Percentiles rank a stretch among this genome's conserved stretches.
Evolutionary conservation across 1,284 basidiomycete genomes (phyloP).

Genomic region (Pyrrhoderma lamaoense): DNA sequence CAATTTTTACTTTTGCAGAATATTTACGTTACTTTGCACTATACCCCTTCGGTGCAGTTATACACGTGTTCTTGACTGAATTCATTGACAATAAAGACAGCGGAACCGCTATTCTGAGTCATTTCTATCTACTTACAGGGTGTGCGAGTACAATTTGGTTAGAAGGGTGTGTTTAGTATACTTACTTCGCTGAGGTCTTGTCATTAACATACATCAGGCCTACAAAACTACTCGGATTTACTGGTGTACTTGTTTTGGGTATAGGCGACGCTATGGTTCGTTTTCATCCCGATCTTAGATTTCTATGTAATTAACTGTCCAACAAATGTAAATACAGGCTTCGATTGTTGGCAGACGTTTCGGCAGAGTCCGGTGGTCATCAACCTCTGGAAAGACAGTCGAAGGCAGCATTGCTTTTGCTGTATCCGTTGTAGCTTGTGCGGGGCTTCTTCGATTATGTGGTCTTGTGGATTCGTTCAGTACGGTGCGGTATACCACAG

Average conservation of each 20-base stretch:
- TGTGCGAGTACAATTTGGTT: conserved; percentile 94
- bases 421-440: conserved; percentile 60
- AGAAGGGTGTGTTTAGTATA: conserved; percentile 62
- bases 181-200: conserved; percentile 1
- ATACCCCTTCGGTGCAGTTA: conserved; percentile 89
- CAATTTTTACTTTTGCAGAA: conserved; percentile 91
- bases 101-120: conserved; percentile 93
- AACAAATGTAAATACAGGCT: conserved; percentile 50
- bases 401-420: conserved; percentile 87
- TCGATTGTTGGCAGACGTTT: conserved; percentile 86
- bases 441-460: conserved; percentile 62
- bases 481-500: conserved; percentile 44
- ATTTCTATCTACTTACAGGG: conserved; percentile 94
- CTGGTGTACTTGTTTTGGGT: conserved; percentile 87
- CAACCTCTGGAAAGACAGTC: conserved; percentile 79
- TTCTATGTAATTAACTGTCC: conserved; percentile 10
- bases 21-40: conserved; percentile 97
- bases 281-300: conserved; percentile 18
- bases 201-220: conserved; percentile 36
- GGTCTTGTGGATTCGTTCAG: conserved; percentile 69
- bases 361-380: conserved; percentile 79
- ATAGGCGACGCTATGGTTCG: conserved; percentile 88
- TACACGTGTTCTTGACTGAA: conserved; percentile 97
- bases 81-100: conserved; percentile 94
- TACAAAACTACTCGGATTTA: conserved; percentile 69